These are phyloP conservation scores for Trypanosoma mega DNA, from an alignment of 208 protist genomes.

Conservation along the genomic window DNA sequence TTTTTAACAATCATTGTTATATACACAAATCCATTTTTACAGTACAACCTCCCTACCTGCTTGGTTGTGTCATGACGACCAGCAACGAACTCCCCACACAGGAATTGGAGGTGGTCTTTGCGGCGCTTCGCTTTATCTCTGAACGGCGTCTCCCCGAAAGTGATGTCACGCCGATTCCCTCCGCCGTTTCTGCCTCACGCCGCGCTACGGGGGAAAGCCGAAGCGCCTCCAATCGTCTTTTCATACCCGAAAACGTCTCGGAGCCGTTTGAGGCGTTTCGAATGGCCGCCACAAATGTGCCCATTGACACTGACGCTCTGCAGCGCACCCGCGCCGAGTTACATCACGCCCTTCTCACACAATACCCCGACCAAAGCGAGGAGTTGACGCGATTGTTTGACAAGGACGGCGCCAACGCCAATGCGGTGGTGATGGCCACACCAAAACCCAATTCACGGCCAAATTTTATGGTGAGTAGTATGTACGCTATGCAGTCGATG, in stretches of 20 bases:
- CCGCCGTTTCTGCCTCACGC: background rate
- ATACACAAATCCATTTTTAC: no score
- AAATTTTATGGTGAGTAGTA: conserved; percentile 19
- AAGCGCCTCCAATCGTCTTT: conserved; percentile 26
- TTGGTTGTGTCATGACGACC: no score
- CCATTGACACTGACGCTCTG: conserved; percentile 31
- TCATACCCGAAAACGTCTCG: conserved; percentile 29
- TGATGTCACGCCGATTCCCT: background rate
- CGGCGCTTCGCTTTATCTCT: conserved; percentile 55
- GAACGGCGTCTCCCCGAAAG: conserved; percentile 8
- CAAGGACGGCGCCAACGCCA: conserved; percentile 2
- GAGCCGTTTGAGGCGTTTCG: conserved; percentile 50
- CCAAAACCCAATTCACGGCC: background rate
- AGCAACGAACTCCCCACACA: conserved; percentile 18
- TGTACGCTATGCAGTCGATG: conserved; percentile 48
- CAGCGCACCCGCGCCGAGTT: conserved; percentile 22
- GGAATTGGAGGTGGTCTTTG: conserved; percentile 54
- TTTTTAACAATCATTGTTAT: no score
- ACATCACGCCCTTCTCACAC: conserved; percentile 15
- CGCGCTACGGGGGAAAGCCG: conserved; percentile 16
- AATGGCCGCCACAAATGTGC: conserved; percentile 60
- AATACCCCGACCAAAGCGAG: conserved; percentile 10
- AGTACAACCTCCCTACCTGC: background rate
- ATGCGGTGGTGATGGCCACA: background rate
- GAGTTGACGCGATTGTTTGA: conserved; percentile 20